Evolutionary conservation across 202 grass and related monocot species (phyloP).

Genomic region (Sporobolus alterniflorus): DNA sequence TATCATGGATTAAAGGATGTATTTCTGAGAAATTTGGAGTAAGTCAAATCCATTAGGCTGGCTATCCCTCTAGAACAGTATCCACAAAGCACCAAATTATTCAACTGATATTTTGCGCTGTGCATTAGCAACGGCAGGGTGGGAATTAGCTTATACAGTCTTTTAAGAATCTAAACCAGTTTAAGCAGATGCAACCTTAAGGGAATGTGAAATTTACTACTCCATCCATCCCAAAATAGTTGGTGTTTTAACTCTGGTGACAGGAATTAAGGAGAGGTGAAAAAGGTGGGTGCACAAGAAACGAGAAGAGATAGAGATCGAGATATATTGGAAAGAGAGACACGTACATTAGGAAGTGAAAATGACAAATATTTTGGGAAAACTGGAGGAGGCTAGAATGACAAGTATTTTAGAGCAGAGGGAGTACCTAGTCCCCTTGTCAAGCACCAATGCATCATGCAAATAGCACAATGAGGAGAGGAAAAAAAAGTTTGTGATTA

Average conservation of each 20-base stretch:
- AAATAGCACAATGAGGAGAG: background rate
- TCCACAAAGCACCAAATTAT: background rate
- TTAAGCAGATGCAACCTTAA: constrained; percentile 21
- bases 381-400: too few species aligned
- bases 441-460: constrained; percentile 19
- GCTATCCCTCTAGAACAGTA: constrained; percentile 23
- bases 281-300: too few species aligned
- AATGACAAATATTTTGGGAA: too few species aligned
- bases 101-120: constrained; percentile 15
- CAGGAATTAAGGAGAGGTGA: too few species aligned
- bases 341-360: too few species aligned
- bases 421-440: background rate
- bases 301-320: too few species aligned
- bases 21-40: constrained; percentile 27
- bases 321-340: too few species aligned
- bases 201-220: constrained; percentile 16
- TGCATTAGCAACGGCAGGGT: constrained; percentile 11
- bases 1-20: background rate
- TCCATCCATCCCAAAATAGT: too few species aligned
- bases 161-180: constrained; percentile 4
- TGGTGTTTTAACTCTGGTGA: too few species aligned
- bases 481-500: constrained; percentile 11
- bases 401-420: too few species aligned
- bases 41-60: background rate
- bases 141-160: background rate